A percentile compares a stretch with the other conserved stretches of the same genome.
These are phyloP conservation scores for Aureobasidium sp. DNA, from an alignment of 2,329 filamentous ascomycete species.

Conservation along the genomic window DNA sequence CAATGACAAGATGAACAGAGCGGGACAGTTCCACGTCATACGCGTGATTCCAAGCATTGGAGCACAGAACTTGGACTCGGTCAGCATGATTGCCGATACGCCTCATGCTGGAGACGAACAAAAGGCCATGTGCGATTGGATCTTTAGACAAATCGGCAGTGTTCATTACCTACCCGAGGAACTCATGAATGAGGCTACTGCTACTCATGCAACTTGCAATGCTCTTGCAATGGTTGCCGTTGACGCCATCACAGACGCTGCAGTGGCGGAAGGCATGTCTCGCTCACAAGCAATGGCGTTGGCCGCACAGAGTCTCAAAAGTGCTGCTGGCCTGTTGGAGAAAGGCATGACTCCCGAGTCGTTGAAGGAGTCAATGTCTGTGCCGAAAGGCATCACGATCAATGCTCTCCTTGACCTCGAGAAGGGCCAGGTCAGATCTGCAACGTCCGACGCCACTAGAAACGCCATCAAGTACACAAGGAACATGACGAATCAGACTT, in stretches of 20 bases:
- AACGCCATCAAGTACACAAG: slow-evolving; percentile 19
- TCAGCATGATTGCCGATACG: slow-evolving; percentile 21
- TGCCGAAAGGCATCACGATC: slow-evolving; percentile 22
- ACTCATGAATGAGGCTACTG: slow-evolving; percentile 24
- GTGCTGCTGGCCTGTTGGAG: slow-evolving; percentile 20
- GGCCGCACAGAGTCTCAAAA: slow-evolving; percentile 20
- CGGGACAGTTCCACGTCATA: slow-evolving; percentile 17
- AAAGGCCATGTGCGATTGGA: background rate
- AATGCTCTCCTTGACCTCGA: slow-evolving; percentile 22
- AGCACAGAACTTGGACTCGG: slow-evolving; percentile 19
- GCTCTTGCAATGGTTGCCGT: slow-evolving; percentile 23
- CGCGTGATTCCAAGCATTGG: slow-evolving; percentile 23
- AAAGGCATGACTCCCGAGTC: slow-evolving; percentile 23
- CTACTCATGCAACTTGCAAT: slow-evolving; percentile 23
- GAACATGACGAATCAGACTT: slow-evolving; percentile 15
- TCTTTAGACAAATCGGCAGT: slow-evolving; percentile 19
- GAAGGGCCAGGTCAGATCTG: slow-evolving; percentile 15
- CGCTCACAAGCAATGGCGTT: slow-evolving; percentile 20
- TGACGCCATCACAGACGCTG: slow-evolving; percentile 23
- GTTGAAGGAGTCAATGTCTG: slow-evolving; percentile 24
- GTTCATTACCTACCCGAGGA: slow-evolving; percentile 20
- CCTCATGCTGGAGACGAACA: background rate
- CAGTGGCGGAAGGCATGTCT: slow-evolving; percentile 22
- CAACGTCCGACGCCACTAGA: slow-evolving; percentile 16
- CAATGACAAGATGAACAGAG: background rate